A percentile compares a stretch with the other conserved stretches of the same genome.
Evolutionary conservation across 768 basidiomycete species (phyloP).

Genomic region (Xerocomus spinulosus): DNA sequence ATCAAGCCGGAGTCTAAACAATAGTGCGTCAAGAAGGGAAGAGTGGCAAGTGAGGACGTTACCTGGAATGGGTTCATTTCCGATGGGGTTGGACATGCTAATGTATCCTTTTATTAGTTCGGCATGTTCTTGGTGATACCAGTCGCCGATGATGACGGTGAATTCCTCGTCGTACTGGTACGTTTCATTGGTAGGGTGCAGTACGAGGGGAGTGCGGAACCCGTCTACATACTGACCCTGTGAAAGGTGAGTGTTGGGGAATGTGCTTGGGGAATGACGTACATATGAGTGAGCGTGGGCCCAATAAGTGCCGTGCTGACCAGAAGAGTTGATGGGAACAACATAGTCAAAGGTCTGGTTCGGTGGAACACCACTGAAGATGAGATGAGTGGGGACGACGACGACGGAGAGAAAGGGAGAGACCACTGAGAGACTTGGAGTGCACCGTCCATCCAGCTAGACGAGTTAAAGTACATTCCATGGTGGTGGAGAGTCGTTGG

Average conservation of each 20-base stretch:
- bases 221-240: slow-evolving; percentile 93
- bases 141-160: slow-evolving; percentile 82
- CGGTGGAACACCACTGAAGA: slow-evolving; percentile 72
- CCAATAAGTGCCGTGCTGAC: slow-evolving; percentile 81
- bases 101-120: slow-evolving; percentile 63
- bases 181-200: slow-evolving; percentile 63
- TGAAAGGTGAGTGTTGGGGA: neutral
- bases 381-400: neutral
- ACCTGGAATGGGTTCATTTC: slow-evolving; percentile 89
- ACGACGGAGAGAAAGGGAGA: slow-evolving; percentile 2
- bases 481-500: slow-evolving; percentile 83
- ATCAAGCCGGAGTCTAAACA: slow-evolving; percentile 68
- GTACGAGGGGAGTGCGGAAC: slow-evolving; percentile 77
- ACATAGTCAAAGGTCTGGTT: slow-evolving; percentile 69
- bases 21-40: neutral
- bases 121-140: slow-evolving; percentile 82
- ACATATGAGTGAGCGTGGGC: slow-evolving; percentile 62
- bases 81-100: slow-evolving; percentile 69
- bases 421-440: slow-evolving; percentile 80
- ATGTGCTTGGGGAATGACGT: neutral
- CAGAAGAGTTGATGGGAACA: slow-evolving; percentile 62
- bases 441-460: slow-evolving; percentile 89
- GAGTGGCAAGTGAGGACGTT: slow-evolving; percentile 7
- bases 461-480: slow-evolving; percentile 90
- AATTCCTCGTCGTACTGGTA: slow-evolving; percentile 87